Percentiles rank a stretch among this genome's conserved stretches.
Evolutionary conservation across 225 moss, liverwort and hornwort species (phyloP).

Genomic region (Lunularia cruciata): DNA sequence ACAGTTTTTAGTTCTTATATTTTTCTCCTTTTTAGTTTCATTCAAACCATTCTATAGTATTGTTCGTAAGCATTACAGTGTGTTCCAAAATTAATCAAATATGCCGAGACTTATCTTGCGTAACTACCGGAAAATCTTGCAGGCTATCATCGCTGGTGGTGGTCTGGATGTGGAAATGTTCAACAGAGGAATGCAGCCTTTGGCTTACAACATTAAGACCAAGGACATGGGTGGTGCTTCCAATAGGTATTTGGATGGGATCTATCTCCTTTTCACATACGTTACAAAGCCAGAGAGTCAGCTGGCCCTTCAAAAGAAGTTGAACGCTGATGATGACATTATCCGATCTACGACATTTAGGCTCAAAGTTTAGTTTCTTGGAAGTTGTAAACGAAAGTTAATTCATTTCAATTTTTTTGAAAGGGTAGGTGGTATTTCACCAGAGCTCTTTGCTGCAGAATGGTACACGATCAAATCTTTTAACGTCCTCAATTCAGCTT

Average conservation of each 20-base stretch:
- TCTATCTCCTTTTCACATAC: conserved; percentile 90
- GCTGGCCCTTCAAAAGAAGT: conserved; percentile 68
- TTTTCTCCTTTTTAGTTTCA: too few species aligned
- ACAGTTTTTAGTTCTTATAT: too few species aligned
- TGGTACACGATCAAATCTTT: neutral
- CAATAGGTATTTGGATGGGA: conserved; percentile 95
- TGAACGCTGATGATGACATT: conserved; percentile 91
- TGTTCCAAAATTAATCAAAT: too few species aligned
- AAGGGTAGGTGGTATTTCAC: conserved; percentile 13
- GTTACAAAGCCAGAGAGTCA: conserved; percentile 95
- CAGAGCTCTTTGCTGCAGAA: conserved; percentile 1
- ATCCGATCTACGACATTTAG: conserved; percentile 93
- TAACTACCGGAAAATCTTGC: too few species aligned
- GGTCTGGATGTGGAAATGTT: conserved; percentile 99
- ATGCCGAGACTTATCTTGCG: too few species aligned
- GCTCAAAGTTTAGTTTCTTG: conserved; percentile 65
- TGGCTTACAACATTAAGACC: conserved; percentile 91
- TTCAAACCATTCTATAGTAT: too few species aligned
- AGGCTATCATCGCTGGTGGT: conserved; percentile 96
- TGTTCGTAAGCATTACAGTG: too few species aligned
- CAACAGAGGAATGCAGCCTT: conserved; percentile 98
- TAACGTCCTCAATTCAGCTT: conserved; percentile 2
- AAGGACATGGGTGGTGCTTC: conserved; percentile 90
- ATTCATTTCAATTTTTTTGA: conserved; percentile 7
- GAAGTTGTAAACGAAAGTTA: neutral